phyloP scores from a whole-genome alignment of 306 rosid species.

The Vachellia collinsii region DNA sequence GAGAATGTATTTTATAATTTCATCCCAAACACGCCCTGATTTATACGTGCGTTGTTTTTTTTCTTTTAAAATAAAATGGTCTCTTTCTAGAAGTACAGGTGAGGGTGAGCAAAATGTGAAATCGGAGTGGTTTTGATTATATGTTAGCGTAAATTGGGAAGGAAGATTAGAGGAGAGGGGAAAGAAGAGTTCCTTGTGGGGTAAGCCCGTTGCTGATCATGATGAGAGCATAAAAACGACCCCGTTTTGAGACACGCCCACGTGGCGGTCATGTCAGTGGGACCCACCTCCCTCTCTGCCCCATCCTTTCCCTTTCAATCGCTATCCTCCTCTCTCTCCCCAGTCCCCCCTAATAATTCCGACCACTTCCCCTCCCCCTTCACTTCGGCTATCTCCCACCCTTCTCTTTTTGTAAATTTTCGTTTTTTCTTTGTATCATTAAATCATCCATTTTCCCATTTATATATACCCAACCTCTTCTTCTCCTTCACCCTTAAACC shows the following conservation, averaged over 20 bases:
- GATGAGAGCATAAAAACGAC: neutral
- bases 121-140: neutral
- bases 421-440: neutral
- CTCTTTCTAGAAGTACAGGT: too few relatives aligned
- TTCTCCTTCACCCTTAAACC: conserved; percentile 30
- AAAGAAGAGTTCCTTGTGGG: neutral
- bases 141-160: neutral
- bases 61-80: too few relatives aligned
- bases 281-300: conserved; percentile 46
- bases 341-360: conserved; percentile 51
- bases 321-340: conserved; percentile 31
- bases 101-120: neutral
- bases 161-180: neutral
- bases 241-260: conserved; percentile 36
- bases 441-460: neutral
- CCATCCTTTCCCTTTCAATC: conserved; percentile 18
- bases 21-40: too few relatives aligned
- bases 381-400: neutral
- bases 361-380: neutral
- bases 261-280: conserved; percentile 61
- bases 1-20: too few relatives aligned
- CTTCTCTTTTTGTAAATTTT: neutral
- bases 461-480: conserved; percentile 33
- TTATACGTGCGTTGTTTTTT: too few relatives aligned
- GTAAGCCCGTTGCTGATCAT: too few relatives aligned